Evolutionary conservation across 345 rosid species (phyloP).

Genomic region (Turnera subulata): DNA sequence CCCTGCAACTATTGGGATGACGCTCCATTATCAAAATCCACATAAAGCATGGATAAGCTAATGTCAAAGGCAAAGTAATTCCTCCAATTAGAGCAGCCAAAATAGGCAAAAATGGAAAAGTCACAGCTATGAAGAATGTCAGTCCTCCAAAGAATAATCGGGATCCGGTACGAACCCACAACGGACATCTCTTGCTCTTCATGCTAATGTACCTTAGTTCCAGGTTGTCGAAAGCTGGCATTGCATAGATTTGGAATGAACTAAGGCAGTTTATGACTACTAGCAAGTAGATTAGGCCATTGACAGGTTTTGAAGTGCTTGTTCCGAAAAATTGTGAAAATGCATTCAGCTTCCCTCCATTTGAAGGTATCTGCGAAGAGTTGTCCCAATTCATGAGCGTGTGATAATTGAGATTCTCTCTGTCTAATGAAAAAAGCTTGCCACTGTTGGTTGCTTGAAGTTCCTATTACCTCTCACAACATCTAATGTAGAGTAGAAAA

Average conservation of each 20-base stretch:
- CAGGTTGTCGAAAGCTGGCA: constrained; percentile 53
- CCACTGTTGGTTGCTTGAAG: too few species aligned
- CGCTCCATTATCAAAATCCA: constrained; percentile 37
- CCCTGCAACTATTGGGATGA: neutral
- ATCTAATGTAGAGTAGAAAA: too few species aligned
- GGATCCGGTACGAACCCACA: constrained; percentile 22
- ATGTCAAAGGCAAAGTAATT: constrained; percentile 36
- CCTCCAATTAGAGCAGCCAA: constrained; percentile 44
- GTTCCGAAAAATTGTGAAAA: constrained; percentile 20
- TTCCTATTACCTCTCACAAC: too few species aligned
- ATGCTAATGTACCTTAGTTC: constrained; percentile 24
- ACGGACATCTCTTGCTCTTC: constrained; percentile 22
- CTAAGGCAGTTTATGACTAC: constrained; percentile 28
- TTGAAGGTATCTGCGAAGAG: constrained; percentile 19
- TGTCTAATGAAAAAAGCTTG: too few species aligned
- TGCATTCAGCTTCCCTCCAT: constrained; percentile 35
- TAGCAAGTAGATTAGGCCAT: constrained; percentile 23
- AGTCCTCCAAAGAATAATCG: constrained; percentile 41
- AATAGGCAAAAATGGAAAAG: constrained; percentile 46
- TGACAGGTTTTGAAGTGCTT: constrained; percentile 21
- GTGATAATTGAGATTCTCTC: neutral
- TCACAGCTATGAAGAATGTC: constrained; percentile 32
- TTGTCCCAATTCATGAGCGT: neutral
- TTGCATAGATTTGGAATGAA: constrained; percentile 49
- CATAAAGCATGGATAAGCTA: constrained; percentile 56